These are phyloP conservation scores for Chalciporus sp. DNA, from an alignment of 1,284 basidiomycete species.

Conservation along the genomic window DNA sequence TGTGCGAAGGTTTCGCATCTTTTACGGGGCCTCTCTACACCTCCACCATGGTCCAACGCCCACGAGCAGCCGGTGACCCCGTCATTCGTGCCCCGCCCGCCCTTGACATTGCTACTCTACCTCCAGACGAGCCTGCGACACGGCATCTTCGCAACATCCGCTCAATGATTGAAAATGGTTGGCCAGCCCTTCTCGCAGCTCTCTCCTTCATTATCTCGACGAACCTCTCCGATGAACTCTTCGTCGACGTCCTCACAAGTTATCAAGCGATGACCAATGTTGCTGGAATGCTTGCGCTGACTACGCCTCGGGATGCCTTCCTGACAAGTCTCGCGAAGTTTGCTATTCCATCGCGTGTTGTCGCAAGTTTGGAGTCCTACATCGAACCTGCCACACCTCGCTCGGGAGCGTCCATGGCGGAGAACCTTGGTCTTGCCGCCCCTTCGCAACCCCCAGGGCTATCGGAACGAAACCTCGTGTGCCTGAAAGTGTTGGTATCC, in stretches of 20 bases:
- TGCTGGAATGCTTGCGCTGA: slow-evolving; percentile 84
- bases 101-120: slow-evolving; percentile 63
- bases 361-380: slow-evolving; percentile 80
- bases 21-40: slow-evolving; percentile 74
- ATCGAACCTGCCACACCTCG: slow-evolving; percentile 68
- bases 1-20: slow-evolving; percentile 86
- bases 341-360: slow-evolving; percentile 85
- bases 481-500: slow-evolving; percentile 80
- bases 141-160: slow-evolving; percentile 61
- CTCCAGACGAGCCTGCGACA: slow-evolving; percentile 56
- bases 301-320: slow-evolving; percentile 91
- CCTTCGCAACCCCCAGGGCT: slow-evolving; percentile 68
- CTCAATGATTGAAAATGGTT: slow-evolving; percentile 82
- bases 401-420: slow-evolving; percentile 61
- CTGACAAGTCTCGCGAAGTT: slow-evolving; percentile 86
- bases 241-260: slow-evolving; percentile 80
- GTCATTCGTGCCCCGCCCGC: slow-evolving; percentile 73
- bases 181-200: slow-evolving; percentile 89
- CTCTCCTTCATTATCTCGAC: slow-evolving; percentile 89
- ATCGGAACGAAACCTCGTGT: slow-evolving; percentile 88
- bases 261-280: slow-evolving; percentile 87
- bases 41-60: slow-evolving; percentile 64
- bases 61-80: slow-evolving; percentile 65
- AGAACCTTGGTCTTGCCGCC: slow-evolving; percentile 67
- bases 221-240: slow-evolving; percentile 85